phyloP scores from a whole-genome alignment of 208 protist species.

The Angomonas deanei region DNA sequence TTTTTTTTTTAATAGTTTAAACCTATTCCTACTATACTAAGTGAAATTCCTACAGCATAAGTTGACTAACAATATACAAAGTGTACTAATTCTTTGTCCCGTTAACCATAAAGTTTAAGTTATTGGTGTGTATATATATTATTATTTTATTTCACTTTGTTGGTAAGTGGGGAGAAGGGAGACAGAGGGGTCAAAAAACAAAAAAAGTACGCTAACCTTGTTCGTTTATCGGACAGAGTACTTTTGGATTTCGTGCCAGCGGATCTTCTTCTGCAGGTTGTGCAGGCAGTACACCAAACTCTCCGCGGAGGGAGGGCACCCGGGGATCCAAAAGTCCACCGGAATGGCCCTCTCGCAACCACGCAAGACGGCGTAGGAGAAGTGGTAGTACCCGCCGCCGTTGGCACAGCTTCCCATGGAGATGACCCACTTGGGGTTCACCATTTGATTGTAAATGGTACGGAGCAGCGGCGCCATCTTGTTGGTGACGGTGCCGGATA shows the following conservation, averaged over 20 bases:
- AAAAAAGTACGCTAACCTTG: neutral
- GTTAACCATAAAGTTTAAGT: too few species aligned
- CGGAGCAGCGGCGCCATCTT: conserved; percentile 98
- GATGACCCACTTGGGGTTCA: conserved; percentile 92
- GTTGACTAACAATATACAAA: too few species aligned
- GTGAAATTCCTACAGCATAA: too few species aligned
- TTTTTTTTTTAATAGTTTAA: too few species aligned
- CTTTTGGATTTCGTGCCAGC: conserved; percentile 91
- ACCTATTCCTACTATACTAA: too few species aligned
- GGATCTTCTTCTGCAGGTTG: conserved; percentile 91
- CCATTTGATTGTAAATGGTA: conserved; percentile 97
- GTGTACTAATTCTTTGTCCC: too few species aligned
- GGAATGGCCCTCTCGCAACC: conserved; percentile 97
- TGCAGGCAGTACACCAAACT: conserved; percentile 90
- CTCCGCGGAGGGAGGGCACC: conserved; percentile 97
- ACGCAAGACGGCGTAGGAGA: conserved; percentile 95
- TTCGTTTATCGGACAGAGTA: conserved; percentile 73
- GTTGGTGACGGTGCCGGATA: conserved; percentile 98
- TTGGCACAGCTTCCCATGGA: conserved; percentile 97
- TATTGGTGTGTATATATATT: too few species aligned
- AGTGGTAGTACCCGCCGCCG: conserved; percentile 98
- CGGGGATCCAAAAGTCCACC: conserved; percentile 98
- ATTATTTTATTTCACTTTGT: too few species aligned
- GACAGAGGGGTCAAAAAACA: too few species aligned
- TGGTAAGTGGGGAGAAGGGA: too few species aligned